Evolutionary conservation across 1,284 basidiomycete species (phyloP), one percentile per base, ranked within the genome.

Genomic region (Boletus holoroseus): DNA sequence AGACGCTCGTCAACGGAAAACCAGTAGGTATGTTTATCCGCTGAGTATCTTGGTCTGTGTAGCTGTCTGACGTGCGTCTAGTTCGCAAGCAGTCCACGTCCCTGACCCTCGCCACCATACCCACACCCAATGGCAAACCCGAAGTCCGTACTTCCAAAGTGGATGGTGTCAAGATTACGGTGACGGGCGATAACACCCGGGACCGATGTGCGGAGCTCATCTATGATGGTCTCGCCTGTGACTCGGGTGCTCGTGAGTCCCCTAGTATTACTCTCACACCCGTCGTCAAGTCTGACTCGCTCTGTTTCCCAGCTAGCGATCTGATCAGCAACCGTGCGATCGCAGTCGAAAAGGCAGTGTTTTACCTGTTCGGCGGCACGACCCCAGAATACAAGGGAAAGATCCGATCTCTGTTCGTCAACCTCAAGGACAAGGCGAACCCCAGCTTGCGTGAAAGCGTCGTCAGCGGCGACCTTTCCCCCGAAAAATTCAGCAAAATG

Each of bases 401-500:
- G 69, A 90, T 98, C 54, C 85, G 95, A 26, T 86, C 85, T n/a
- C 72, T 98, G 34, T 94, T 82, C 64, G 85, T 96, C 60, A 98
- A 82, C 68, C 76, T 99, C 59, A 97, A 96, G 69, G 95, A 96
- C 71, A 95, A 94, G 73, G 85, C 86, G 62, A 98, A 99, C 68
- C 94, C 94, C 8, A 79, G 80, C 20, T 70, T 99, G 47, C 80
- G 94, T 30, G 88, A 88, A 63, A 85, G 82, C 59, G 83, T 99
- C 52, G 85, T 95, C 16, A 79, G 83, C 42, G 94, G 94, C 1
- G 85, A 89, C 24, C 73, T 97, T 1, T 60, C 78, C 0, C 79
- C 85, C 0, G 78, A 81, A 24, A 82, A 76, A 58, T 82, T 98
- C 46, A 83, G 83, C 51, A 82, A 71, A 32, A 95, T 98, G 92